Evolutionary conservation across 2,329 filamentous ascomycete species (phyloP), one percentile per base, ranked within the genome.

Genomic region (Lachnellula cervina): DNA sequence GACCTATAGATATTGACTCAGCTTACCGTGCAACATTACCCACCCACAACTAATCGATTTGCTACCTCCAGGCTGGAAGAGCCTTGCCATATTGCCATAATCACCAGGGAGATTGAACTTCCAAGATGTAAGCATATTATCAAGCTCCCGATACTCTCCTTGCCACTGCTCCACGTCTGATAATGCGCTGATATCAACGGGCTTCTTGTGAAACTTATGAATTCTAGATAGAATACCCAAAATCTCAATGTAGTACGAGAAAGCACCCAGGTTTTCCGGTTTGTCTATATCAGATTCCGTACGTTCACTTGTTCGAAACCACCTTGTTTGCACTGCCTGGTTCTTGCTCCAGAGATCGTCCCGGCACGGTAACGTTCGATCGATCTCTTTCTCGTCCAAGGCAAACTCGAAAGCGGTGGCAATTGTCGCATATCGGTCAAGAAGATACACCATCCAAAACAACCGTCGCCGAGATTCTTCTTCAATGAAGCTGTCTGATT

Each of bases 401-500:
- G 90, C 89, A 69, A 96, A 96, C 64, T 96, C 90, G 64, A 96
- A 96, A 0, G 92, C 90, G 0, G 92, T 96, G 0, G 90, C 87
- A 54, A 96, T 86, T 0, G 91, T 96, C 0, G 90, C 90, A 68
- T 96, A 96, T 49, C 92, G 81, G 69, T 97, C 92, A 5, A 97
- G 78, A 13, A 96, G 74, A 68, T 96, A 97, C 11, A 96, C 86
- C 85, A 95, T 93, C 92, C 92, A 97, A 71, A 97, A 96, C 1
- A 96, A 76, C 25, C 92, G 80, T 28, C 92, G 81, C 28, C 91
- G 79, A 43, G 89, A 88, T 70, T 97, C 92, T 59, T 96, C 92
- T 68, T 96, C 91, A 54, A 96, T 87, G 71, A 92, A 96, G 59
- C 90, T 88, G 50, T 83, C 85, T 0, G 92, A 82, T 58, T 96